These are phyloP conservation scores for Lachnellula willkommii DNA, from an alignment of 2,329 filamentous ascomycete genomes.

Conservation along the genomic window DNA sequence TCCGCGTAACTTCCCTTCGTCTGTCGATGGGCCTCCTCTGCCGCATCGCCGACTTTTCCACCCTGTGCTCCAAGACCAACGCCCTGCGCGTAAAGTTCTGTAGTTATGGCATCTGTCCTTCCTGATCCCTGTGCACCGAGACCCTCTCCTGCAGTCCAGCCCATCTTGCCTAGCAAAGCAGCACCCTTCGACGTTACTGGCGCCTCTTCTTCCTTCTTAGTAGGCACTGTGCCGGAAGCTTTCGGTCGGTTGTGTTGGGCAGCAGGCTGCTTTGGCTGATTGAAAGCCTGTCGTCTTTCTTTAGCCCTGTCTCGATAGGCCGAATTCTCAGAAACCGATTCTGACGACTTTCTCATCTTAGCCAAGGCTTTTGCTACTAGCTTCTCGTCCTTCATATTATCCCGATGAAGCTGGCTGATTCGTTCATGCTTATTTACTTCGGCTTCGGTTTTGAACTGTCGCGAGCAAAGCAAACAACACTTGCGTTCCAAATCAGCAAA, in stretches of 20 bases:
- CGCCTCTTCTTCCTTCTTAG: conserved; percentile 35
- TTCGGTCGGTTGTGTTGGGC: conserved; percentile 34
- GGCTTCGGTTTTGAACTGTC: conserved; percentile 49
- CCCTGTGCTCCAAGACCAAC: conserved; percentile 66
- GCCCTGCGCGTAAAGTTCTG: conserved; percentile 60
- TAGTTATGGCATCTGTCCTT: conserved; percentile 57
- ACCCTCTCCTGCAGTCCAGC: conserved; percentile 61
- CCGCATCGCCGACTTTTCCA: conserved; percentile 63
- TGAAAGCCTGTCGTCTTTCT: conserved; percentile 58
- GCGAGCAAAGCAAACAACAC: conserved; percentile 58
- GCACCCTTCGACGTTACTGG: conserved; percentile 55
- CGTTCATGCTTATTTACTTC: conserved; percentile 56
- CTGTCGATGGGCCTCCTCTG: conserved; percentile 55
- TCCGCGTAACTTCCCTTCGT: conserved; percentile 56
- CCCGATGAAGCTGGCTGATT: conserved; percentile 50
- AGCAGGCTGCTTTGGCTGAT: conserved; percentile 51
- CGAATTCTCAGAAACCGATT: conserved; percentile 17
- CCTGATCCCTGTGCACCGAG: conserved; percentile 60
- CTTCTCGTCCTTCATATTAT: conserved; percentile 47
- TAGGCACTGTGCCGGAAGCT: conserved; percentile 17
- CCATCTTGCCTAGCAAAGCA: conserved; percentile 66
- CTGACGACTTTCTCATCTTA: conserved; percentile 33
- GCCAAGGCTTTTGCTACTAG: conserved; percentile 36
- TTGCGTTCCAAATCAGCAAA: conserved; percentile 54
- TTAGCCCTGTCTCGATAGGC: conserved; percentile 55